Conservation (phyloP, 352 stramenopile species). For the Phytophthora melonis region DNA sequence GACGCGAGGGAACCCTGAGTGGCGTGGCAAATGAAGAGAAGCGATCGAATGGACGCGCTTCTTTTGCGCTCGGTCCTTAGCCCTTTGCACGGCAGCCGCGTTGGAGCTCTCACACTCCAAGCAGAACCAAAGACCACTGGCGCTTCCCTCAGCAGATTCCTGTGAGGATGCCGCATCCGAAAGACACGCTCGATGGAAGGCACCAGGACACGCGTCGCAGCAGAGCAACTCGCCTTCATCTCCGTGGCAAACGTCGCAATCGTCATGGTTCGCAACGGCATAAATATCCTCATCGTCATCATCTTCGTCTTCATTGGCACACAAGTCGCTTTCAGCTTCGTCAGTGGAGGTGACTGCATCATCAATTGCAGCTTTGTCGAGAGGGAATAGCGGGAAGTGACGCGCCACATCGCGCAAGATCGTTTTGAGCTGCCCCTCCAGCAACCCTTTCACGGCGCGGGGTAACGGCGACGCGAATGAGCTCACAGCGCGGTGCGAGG, state of each 20-base stretch:
- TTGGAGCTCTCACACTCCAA: slow-evolving; percentile 52
- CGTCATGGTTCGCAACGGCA: slow-evolving; percentile 59
- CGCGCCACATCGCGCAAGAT: slow-evolving; percentile 57
- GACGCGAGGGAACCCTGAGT: slow-evolving; percentile 74
- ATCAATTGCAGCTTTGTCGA: slow-evolving; percentile 58
- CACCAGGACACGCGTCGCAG: slow-evolving; percentile 68
- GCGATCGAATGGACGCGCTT: slow-evolving; percentile 36
- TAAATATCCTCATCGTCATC: slow-evolving; percentile 79
- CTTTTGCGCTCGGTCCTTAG: slow-evolving; percentile 35
- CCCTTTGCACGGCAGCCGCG: slow-evolving; percentile 34
- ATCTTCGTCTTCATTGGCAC: slow-evolving; percentile 44
- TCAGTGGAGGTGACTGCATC: slow-evolving; percentile 33
- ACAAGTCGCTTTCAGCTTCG: slow-evolving; percentile 2
- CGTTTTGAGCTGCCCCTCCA: slow-evolving; percentile 46
- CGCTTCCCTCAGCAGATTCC: slow-evolving; percentile 17
- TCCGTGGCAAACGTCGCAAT: slow-evolving; percentile 78
- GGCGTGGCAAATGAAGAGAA: slow-evolving; percentile 54
- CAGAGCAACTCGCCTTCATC: slow-evolving; percentile 65
- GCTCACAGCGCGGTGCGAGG: slow-evolving; percentile 77
- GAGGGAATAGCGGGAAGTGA: slow-evolving; percentile 73
- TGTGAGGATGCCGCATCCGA: slow-evolving; percentile 16
- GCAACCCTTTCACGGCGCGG: slow-evolving; percentile 53
- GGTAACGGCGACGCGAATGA: slow-evolving; percentile 83
- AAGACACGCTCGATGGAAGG: slow-evolving; percentile 68
- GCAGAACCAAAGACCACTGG: slow-evolving; percentile 58